These are phyloP conservation scores for Podila minutissima DNA, from an alignment of 192 early-diverging fungal genomes.

Conservation along the genomic window DNA sequence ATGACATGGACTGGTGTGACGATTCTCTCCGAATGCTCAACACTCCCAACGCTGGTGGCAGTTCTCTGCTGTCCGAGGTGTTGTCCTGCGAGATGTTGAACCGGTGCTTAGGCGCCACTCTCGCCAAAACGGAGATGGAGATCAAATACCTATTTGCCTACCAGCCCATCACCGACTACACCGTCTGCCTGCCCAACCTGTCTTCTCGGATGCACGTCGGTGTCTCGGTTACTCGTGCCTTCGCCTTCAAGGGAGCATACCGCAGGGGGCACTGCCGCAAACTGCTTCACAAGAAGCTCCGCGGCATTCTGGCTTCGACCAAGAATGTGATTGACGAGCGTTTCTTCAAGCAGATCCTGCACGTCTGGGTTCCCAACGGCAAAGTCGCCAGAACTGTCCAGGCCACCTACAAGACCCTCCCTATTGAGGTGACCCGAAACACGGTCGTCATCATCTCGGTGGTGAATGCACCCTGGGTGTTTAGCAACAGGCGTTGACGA, in stretches of 20 bases:
- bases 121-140: conserved; percentile 65
- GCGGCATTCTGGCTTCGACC: conserved; percentile 48
- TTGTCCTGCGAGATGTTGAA: conserved; percentile 56
- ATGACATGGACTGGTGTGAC: conserved; percentile 46
- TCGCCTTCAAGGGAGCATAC: conserved; percentile 50
- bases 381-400: conserved; percentile 51
- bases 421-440: conserved; percentile 35
- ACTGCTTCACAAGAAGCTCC: conserved; percentile 56
- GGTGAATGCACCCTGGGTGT: conserved; percentile 52
- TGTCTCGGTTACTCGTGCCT: conserved; percentile 61
- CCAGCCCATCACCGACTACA: conserved; percentile 62
- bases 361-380: conserved; percentile 61
- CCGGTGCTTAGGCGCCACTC: conserved; percentile 52
- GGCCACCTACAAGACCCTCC: conserved; percentile 41
- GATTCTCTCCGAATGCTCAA: conserved; percentile 46
- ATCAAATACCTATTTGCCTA: conserved; percentile 50
- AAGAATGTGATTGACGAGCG: conserved; percentile 51
- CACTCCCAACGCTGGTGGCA: conserved; percentile 61
- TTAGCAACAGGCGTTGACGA: conserved; percentile 25
- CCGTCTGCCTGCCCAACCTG: conserved; percentile 38
- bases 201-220: conserved; percentile 41
- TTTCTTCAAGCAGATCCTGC: conserved; percentile 60
- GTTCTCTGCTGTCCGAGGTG: conserved; percentile 57
- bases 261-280: conserved; percentile 46
- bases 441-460: conserved; percentile 52